A percentile compares a stretch with the other conserved stretches of the same genome.
Evolutionary conservation across 257 asterid species (phyloP).

Genomic region (Solanum gracilifrons): DNA sequence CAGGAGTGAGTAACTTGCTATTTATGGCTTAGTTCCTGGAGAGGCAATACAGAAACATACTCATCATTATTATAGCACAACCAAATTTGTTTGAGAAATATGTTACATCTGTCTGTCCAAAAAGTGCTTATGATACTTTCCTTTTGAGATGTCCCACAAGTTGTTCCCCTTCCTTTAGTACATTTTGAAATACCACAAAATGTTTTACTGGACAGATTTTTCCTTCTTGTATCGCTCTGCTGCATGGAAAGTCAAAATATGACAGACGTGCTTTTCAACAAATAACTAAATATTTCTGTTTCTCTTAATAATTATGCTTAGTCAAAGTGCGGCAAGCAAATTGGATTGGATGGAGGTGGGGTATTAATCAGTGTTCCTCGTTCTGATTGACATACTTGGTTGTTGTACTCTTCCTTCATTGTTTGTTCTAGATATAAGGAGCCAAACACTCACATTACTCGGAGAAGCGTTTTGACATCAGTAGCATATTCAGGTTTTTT

Average conservation of each 20-base stretch:
- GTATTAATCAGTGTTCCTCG: background rate
- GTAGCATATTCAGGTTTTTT: background rate
- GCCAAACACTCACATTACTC: background rate
- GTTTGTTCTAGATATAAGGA: background rate
- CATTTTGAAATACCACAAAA: background rate
- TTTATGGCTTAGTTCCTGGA: background rate
- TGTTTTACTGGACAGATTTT: background rate
- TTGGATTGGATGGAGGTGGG: background rate
- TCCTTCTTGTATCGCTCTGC: background rate
- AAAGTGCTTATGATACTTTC: background rate
- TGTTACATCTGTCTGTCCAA: background rate
- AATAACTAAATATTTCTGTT: background rate
- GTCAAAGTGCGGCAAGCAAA: background rate
- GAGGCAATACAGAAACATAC: background rate
- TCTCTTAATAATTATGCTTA: background rate
- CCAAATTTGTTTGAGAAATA: background rate
- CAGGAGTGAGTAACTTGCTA: background rate
- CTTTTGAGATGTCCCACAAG: background rate
- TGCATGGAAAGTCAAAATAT: background rate
- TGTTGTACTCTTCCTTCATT: background rate
- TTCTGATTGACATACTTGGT: background rate
- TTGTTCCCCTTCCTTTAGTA: background rate
- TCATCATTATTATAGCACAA: background rate
- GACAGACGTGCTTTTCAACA: background rate
- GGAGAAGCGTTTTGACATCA: background rate